A percentile compares a stretch with the other conserved stretches of the same genome.
These are phyloP conservation scores for Ophiostoma perfectum DNA, from an alignment of 2,329 filamentous ascomycete species.

Conservation along the genomic window DNA sequence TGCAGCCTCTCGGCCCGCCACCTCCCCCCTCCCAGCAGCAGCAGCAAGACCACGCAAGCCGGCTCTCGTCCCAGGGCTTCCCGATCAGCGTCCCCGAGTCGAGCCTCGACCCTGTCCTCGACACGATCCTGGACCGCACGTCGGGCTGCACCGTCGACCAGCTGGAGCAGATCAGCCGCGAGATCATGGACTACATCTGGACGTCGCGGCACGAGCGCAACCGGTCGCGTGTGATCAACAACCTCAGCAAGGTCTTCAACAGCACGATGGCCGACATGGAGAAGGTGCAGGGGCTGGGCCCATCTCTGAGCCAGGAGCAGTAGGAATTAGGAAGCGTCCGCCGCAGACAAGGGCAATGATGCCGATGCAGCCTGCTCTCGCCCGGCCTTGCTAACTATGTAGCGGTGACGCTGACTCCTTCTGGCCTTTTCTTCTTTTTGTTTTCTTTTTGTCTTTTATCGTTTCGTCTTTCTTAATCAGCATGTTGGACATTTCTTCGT, in stretches of 20 bases:
- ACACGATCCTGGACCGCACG: constrained; percentile 59
- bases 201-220: constrained; percentile 74
- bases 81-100: constrained; percentile 43
- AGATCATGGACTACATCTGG: constrained; percentile 90
- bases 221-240: constrained; percentile 58
- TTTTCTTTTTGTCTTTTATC: background rate
- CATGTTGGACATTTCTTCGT: too few species aligned
- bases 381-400: too few species aligned
- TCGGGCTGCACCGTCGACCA: constrained; percentile 85
- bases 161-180: constrained; percentile 85
- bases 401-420: too few species aligned
- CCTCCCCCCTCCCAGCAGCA: constrained; percentile 30
- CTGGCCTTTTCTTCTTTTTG: background rate
- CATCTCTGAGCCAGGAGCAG: constrained; percentile 39
- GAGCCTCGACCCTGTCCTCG: constrained; percentile 54
- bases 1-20: constrained; percentile 23
- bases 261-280: constrained; percentile 66
- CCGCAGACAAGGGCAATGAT: too few species aligned
- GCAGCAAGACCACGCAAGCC: constrained; percentile 32
- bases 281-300: constrained; percentile 42
- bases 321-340: background rate
- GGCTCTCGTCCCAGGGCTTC: constrained; percentile 41
- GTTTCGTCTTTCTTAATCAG: background rate
- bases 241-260: constrained; percentile 66
- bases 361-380: too few species aligned